phyloP scores from a whole-genome alignment of 129 eudicot genomes.

The Ambrosia trifida region DNA sequence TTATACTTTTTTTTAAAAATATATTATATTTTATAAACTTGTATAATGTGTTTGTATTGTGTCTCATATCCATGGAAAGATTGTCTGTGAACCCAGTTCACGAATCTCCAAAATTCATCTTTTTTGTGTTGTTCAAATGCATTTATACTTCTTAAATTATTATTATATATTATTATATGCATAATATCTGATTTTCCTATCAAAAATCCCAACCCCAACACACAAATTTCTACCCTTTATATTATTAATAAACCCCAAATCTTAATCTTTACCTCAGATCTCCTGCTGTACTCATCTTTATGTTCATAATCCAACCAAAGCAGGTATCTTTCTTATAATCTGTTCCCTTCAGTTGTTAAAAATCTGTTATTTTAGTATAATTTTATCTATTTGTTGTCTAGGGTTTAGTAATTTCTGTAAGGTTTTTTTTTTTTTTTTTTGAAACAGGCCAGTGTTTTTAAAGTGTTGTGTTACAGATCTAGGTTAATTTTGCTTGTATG shows the following conservation, averaged over 20 bases:
- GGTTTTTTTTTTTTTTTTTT: conserved; percentile 9
- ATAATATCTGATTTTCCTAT: too few species aligned
- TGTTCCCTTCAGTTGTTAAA: conserved; percentile 8
- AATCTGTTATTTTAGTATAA: not conserved
- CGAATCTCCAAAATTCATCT: conserved; percentile 1
- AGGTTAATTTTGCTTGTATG: not conserved
- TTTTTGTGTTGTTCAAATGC: not conserved
- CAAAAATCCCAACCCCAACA: not conserved
- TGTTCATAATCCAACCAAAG: not conserved
- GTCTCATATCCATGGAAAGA: not conserved
- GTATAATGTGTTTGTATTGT: not conserved
- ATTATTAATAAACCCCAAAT: conserved; percentile 30
- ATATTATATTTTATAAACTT: not conserved
- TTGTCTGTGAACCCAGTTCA: not conserved
- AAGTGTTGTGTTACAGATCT: conserved; percentile 12
- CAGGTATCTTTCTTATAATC: conserved; percentile 10
- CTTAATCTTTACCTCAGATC: conserved; percentile 37
- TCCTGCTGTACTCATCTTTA: conserved; percentile 20
- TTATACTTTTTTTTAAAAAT: too few species aligned
- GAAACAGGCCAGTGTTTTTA: conserved; percentile 14
- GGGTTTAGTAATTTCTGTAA: conserved; percentile 25
- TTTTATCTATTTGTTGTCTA: not conserved
- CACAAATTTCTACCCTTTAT: conserved; percentile 11
- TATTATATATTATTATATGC: too few species aligned
- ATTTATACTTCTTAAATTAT: not conserved